Evolutionary conservation across 176 grass and related monocot species (phyloP).

Genomic region (Panicum miliaceum): DNA sequence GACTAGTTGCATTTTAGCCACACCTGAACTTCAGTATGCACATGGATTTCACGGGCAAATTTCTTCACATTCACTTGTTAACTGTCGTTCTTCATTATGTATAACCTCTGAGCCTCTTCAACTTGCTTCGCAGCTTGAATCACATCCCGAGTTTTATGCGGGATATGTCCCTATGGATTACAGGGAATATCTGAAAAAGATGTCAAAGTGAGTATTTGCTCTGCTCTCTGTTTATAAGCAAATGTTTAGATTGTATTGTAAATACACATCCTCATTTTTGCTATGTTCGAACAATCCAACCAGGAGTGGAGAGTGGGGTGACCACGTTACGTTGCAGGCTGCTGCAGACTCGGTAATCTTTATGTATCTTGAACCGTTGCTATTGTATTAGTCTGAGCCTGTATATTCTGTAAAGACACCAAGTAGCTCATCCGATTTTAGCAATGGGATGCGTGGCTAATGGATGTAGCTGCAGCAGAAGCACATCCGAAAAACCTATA

Average conservation of each 20-base stretch:
- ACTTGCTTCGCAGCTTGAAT: conserved; percentile 64
- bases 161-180: conserved; percentile 97
- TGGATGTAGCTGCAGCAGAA: neutral
- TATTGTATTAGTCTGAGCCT: neutral
- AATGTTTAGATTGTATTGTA: neutral
- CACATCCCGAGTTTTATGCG: conserved; percentile 65
- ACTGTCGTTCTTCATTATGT: neutral
- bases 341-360: conserved; percentile 86
- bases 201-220: conserved; percentile 66
- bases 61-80: neutral
- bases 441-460: neutral
- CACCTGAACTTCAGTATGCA: neutral
- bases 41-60: neutral
- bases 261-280: conserved; percentile 25
- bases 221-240: neutral
- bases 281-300: conserved; percentile 24
- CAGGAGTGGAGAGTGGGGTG: conserved; percentile 93
- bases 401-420: neutral
- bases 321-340: conserved; percentile 95
- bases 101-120: conserved; percentile 19
- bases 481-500: neutral
- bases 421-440: neutral
- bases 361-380: conserved; percentile 16
- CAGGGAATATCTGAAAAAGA: conserved; percentile 83
- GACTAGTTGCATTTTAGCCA: neutral